These are phyloP conservation scores for Globisporangium polare DNA, from an alignment of 352 stramenopile species.

Conservation along the genomic window DNA sequence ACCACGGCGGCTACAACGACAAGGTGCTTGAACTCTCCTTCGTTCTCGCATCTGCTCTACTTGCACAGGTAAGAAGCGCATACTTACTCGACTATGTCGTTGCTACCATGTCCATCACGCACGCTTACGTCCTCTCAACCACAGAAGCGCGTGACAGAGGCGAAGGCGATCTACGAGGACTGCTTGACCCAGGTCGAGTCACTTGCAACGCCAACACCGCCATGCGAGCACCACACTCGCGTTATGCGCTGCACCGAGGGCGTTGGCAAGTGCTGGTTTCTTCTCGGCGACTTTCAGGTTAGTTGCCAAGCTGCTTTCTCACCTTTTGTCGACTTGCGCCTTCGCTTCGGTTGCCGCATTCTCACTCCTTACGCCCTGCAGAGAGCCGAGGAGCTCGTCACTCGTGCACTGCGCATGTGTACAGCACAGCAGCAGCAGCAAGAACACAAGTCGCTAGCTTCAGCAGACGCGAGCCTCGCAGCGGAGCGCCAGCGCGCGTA, in stretches of 20 bases:
- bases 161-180: constrained; percentile 26
- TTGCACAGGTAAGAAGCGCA: constrained; percentile 34
- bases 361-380: constrained; percentile 8
- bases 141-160: constrained; percentile 42
- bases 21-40: constrained; percentile 36
- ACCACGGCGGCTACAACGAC: constrained; percentile 47
- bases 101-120: background rate
- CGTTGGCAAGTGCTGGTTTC: constrained; percentile 52
- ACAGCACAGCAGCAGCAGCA: background rate
- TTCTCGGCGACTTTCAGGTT: constrained; percentile 51
- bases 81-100: background rate
- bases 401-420: constrained; percentile 21
- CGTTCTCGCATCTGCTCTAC: constrained; percentile 27
- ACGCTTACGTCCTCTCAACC: background rate
- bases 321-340: background rate
- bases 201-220: constrained; percentile 6
- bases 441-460: background rate
- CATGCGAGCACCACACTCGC: constrained; percentile 14
- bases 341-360: background rate
- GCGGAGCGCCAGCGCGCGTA: constrained; percentile 33
- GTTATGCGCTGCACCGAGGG: constrained; percentile 36
- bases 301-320: background rate
- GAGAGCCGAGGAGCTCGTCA: constrained; percentile 43
- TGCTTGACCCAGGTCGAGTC: constrained; percentile 29
- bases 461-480: background rate